phyloP scores from a whole-genome alignment of 139 green algal species.

The Medakamo hakoo region DNA sequence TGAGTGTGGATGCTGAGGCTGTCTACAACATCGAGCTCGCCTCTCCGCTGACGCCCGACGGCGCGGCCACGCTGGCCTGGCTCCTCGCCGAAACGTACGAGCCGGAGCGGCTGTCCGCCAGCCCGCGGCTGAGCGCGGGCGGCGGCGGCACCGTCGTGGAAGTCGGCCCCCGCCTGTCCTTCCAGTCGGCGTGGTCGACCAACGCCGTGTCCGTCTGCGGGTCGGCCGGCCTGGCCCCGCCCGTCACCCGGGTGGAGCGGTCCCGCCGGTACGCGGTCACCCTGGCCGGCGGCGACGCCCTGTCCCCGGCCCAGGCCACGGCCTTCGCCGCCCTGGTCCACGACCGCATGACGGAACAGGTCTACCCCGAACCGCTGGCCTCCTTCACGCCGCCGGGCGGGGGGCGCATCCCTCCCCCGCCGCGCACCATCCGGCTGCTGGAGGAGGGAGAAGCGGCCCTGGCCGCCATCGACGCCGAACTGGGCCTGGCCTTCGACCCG shows the following conservation, averaged over 20 bases:
- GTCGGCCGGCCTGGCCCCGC: slow-evolving; percentile 63
- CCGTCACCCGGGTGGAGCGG: slow-evolving; percentile 68
- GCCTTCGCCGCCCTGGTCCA: slow-evolving; percentile 63
- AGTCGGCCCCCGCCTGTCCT: slow-evolving; percentile 84
- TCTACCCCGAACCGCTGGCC: slow-evolving; percentile 61
- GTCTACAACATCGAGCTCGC: slow-evolving; percentile 82
- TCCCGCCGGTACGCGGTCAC: slow-evolving; percentile 56
- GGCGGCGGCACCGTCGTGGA: slow-evolving; percentile 24
- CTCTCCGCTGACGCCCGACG: slow-evolving; percentile 32
- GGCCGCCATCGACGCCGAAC: slow-evolving; percentile 70
- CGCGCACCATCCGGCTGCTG: slow-evolving; percentile 73
- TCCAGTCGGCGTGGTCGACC: slow-evolving; percentile 86
- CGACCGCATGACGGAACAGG: slow-evolving; percentile 95
- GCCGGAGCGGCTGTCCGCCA: slow-evolving; percentile 61
- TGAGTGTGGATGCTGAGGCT: slow-evolving; percentile 55
- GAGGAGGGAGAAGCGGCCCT: slow-evolving; percentile 57
- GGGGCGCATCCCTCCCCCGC: slow-evolving; percentile 36
- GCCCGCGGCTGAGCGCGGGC: slow-evolving; percentile 19
- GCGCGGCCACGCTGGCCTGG: slow-evolving; percentile 69
- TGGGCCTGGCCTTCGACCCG: slow-evolving; percentile 95
- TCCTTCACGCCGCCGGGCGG: slow-evolving; percentile 47
- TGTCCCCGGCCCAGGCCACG: slow-evolving; percentile 13
- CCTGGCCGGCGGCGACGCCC: slow-evolving; percentile 17
- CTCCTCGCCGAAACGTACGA: slow-evolving; percentile 93
- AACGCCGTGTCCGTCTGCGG: slow-evolving; percentile 94